Base-by-base conservation (phyloP, 2,329 filamentous ascomycete genomes). In the Madurella fahalii region DNA sequence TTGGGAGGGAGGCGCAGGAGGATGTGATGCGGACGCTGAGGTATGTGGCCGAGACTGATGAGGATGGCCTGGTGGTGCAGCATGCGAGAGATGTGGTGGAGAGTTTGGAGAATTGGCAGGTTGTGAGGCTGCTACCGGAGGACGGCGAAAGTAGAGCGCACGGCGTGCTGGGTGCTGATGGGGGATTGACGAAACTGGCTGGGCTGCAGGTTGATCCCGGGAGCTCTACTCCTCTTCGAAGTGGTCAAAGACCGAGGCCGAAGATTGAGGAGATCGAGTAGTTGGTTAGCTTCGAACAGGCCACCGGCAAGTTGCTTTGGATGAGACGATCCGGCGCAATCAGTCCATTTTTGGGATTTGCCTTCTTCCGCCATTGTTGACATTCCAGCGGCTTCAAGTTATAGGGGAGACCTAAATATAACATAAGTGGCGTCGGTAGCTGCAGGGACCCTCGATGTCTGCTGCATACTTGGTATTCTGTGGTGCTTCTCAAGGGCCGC, bases 51-150 rank as follows among this genome's bases (percentile, higher is more conserved):
- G 75, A 72, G 40, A 84, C 82, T 20, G 87, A 91, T 67, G 78
- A 76, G 20, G 87, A 91, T 65, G 85, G 80, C 0, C 70, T 91
- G 41, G 87, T 89, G 11, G 77, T 77, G 58, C 77, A 84, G 61
- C 86, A 90, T 68, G 85, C 85, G 2, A 72, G 71, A 32, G 84
- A 84, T 61, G 84, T 86, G n/a, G 67, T 84, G 11, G 86, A 89
- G 66, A 85, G 81, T 47, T 65, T 90, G 57, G 78, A 84, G 61
- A 81, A 77, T 54, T 85, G 82, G 80, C 76, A 78, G 54, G 69
- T 85, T 67, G 47, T 48, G 50, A 59, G 56, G 59, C 59, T 72
- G 41, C 60, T 65, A 43, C 62, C 73, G n/a, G 63, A 62, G 50
- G 61, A 34, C 34, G 17, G 42, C 11, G 44, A 48, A 40, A 2